Evolutionary conservation across 116 monocot species (phyloP).

Genomic region (Iris pallida): DNA sequence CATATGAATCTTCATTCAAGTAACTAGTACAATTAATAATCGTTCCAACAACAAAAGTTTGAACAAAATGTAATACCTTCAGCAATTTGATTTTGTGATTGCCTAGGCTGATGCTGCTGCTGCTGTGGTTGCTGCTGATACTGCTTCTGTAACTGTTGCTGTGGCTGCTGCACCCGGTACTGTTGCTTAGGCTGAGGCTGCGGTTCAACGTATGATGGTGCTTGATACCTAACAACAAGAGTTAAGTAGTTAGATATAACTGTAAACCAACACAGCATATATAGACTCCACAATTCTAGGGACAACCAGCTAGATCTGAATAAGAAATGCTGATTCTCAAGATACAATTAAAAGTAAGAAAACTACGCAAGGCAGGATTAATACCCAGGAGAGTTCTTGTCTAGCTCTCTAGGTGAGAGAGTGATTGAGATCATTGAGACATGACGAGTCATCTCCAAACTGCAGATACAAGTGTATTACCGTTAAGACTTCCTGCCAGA

Average conservation of each 20-base stretch:
- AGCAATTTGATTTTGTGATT: constrained; percentile 29
- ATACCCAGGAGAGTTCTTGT: constrained; percentile 81
- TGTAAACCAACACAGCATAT: no score
- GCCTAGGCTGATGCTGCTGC: constrained; percentile 39
- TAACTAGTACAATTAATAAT: not conserved
- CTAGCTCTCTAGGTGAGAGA: constrained; percentile 51
- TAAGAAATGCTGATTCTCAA: no score
- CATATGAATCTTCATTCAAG: constrained; percentile 2
- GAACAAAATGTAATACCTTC: constrained; percentile 38
- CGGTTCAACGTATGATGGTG: constrained; percentile 47
- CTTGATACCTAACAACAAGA: constrained; percentile 22
- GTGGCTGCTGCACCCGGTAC: constrained; percentile 38
- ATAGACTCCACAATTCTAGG: no score
- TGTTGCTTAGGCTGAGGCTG: constrained; percentile 43
- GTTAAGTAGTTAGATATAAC: not conserved
- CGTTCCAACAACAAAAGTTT: not conserved
- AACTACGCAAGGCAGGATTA: not conserved
- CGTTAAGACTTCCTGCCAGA: not conserved
- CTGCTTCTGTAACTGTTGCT: constrained; percentile 27
- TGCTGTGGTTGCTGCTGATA: constrained; percentile 33
- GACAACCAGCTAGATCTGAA: no score
- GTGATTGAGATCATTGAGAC: constrained; percentile 93
- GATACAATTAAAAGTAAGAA: not conserved
- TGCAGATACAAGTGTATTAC: constrained; percentile 20
- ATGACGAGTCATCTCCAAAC: constrained; percentile 85